phyloP scores from a whole-genome alignment of 352 stramenopile species.

The Globisporangium barbulae region DNA sequence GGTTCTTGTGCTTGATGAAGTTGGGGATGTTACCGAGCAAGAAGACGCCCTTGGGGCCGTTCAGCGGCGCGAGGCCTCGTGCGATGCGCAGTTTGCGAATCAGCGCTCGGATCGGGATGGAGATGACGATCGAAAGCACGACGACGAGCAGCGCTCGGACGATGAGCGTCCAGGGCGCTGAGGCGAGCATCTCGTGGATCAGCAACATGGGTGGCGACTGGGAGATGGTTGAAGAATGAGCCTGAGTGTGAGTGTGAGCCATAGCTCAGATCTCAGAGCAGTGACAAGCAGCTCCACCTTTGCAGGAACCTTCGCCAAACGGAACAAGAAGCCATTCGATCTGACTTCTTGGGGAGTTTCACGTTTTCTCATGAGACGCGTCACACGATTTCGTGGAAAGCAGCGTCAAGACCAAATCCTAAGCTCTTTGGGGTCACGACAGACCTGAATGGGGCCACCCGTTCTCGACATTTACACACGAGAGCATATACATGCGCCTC shows the following conservation, averaged over 20 bases:
- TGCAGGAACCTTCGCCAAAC: not conserved
- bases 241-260: not conserved
- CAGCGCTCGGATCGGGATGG: conserved; percentile 12
- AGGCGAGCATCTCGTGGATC: not conserved
- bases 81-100: conserved; percentile 53
- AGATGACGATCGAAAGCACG: not conserved
- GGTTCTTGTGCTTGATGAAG: conserved; percentile 45
- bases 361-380: not conserved
- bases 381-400: not conserved
- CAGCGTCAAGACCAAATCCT: not conserved
- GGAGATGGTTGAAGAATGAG: not conserved
- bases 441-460: too few species aligned
- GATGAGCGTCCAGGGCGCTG: not conserved
- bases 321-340: not conserved
- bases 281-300: not conserved
- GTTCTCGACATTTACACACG: too few species aligned
- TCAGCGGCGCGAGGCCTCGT: conserved; percentile 36
- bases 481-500: too few species aligned
- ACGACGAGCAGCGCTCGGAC: not conserved
- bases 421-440: too few species aligned
- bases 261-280: too few species aligned
- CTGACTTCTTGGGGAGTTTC: not conserved
- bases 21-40: conserved; percentile 53
- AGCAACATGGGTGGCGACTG: not conserved
- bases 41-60: conserved; percentile 36